Base-by-base conservation (phyloP, 2,329 filamentous ascomycete species). In the Arthrobotrys musiformis region DNA sequence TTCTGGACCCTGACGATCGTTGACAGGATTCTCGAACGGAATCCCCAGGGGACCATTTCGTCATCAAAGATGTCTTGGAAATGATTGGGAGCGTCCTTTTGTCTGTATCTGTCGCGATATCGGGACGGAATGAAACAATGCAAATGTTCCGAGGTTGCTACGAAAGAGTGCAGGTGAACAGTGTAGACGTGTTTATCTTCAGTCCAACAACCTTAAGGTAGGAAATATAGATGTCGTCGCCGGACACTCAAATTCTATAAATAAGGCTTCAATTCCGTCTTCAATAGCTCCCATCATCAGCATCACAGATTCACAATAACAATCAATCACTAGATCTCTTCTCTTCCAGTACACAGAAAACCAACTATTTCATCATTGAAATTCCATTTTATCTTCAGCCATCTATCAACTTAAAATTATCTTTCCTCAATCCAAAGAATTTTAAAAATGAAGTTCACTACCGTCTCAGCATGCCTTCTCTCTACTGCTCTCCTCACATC, bases 381-480 rank as follows among this genome's bases (percentile, higher is more conserved):
- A n/a, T n/a, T n/a, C n/a, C n/a, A n/a, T n/a, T n/a, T n/a, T n/a
- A n/a, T n/a, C n/a, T n/a, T n/a, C n/a, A n/a, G n/a, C n/a, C n/a
- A n/a, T n/a, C n/a, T n/a, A n/a, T n/a, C 24, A 8, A 28, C 19
- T 28, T 50, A 4, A 26, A 11, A 11, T 19, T 4, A 13, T 13
- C 46, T 13, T 13, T 46, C 11, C 42, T 24, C 42, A 19, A 13
- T 22, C 17, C 22, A 26, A 30, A 40, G n/a, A 30, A 30, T 46
- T n/a, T n/a, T n/a, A n/a, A 70, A 13, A 28, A 70, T 70, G 67
- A 70, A 70, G 30, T 58, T 62, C 56, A 35, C 67, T n/a, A 44
- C 40, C 17, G 13, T 62, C 40, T 62, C 67, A 11, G 22, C 26
- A n/a, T 52, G 15, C 33, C 28, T 70, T n/a, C 42, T 70, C 17